phyloP scores from a whole-genome alignment of 345 rosid genomes.

The Carallia brachiata region DNA sequence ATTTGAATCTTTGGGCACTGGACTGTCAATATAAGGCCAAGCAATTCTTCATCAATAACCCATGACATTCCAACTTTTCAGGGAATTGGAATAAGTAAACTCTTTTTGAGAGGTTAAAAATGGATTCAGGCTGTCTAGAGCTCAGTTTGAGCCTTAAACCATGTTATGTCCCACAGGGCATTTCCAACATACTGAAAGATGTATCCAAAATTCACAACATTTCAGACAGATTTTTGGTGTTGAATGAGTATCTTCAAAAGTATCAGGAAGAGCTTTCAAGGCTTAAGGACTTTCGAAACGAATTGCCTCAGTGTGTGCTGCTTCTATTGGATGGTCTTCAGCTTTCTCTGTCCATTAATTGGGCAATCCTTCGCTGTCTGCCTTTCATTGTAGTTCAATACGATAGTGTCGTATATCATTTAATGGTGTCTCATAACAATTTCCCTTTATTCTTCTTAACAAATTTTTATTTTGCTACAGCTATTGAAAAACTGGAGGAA shows the following conservation, averaged over 20 bases:
- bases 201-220: conserved; percentile 17
- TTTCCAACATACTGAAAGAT: conserved; percentile 8
- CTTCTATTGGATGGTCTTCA: conserved; percentile 26
- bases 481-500: conserved; percentile 20
- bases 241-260: conserved; percentile 24
- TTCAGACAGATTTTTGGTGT: neutral
- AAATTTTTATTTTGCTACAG: conserved; percentile 4
- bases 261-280: conserved; percentile 16
- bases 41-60: too few species aligned
- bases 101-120: neutral
- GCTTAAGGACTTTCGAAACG: neutral
- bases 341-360: neutral
- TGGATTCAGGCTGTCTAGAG: conserved; percentile 10
- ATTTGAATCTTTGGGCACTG: too few species aligned
- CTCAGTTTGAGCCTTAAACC: conserved; percentile 21
- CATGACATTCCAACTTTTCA: neutral
- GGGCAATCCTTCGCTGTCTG: too few species aligned
- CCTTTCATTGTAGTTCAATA: neutral
- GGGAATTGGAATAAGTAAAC: neutral
- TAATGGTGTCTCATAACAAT: too few species aligned
- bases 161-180: conserved; percentile 11
- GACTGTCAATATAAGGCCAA: too few species aligned
- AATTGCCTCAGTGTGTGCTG: conserved; percentile 23
- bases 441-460: neutral
- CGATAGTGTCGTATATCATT: neutral